A percentile compares a stretch with the other conserved stretches of the same genome.
These are phyloP conservation scores for Carex kokanica DNA, from an alignment of 176 grass and related monocot species.

Conservation along the genomic window DNA sequence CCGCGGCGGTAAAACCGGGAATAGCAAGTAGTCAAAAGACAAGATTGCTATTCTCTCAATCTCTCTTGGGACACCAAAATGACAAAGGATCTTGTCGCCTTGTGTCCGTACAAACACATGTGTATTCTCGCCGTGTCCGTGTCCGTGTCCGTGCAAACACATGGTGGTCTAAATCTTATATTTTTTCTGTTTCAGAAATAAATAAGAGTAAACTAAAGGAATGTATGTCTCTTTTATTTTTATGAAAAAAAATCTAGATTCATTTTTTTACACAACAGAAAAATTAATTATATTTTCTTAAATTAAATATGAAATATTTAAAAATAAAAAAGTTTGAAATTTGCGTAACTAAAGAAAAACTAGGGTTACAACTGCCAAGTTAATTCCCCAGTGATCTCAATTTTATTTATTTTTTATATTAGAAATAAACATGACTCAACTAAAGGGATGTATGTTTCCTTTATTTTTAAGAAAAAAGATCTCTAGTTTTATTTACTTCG, in stretches of 20 bases:
- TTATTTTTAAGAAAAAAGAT: neutral
- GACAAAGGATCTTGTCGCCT: constrained; percentile 10
- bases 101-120: constrained; percentile 1
- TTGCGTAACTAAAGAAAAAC: too few species aligned
- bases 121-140: neutral
- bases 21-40: neutral
- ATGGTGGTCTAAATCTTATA: neutral
- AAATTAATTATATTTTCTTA: too few species aligned
- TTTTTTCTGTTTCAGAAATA: neutral
- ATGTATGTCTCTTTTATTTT: neutral
- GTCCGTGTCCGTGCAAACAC: neutral
- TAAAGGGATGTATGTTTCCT: neutral
- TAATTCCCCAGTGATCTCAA: too few species aligned
- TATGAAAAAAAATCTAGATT: too few species aligned
- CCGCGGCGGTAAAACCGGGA: neutral
- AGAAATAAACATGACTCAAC: too few species aligned
- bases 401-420: too few species aligned
- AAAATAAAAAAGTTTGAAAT: too few species aligned
- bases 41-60: neutral
- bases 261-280: too few species aligned
- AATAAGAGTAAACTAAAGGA: neutral
- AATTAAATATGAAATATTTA: too few species aligned
- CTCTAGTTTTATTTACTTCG: too few species aligned
- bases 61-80: neutral
- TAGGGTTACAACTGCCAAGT: too few species aligned